Percentiles rank a stretch among this genome's conserved stretches.
phyloP scores from a whole-genome alignment of 2,329 filamentous ascomycete species.

The Domatiomyces catenatus region DNA sequence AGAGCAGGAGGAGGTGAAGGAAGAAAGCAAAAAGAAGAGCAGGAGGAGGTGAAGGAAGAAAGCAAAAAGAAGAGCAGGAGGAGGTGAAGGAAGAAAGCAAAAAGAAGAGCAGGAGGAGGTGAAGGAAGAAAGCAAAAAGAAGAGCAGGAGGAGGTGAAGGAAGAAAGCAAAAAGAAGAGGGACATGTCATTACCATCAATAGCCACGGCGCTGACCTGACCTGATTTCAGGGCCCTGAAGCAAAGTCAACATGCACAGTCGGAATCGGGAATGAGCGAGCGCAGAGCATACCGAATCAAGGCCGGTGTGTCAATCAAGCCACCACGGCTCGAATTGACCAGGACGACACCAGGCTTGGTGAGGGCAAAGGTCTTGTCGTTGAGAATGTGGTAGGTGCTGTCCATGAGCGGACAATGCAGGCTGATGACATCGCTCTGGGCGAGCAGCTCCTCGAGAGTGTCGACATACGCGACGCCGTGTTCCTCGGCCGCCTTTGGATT shows the following conservation, averaged over 20 bases:
- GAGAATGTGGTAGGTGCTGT: slow-evolving; percentile 45
- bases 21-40: neutral
- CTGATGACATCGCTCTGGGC: slow-evolving; percentile 44
- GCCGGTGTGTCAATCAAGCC: slow-evolving; percentile 45
- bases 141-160: neutral
- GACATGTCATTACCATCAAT: slow-evolving; percentile 34
- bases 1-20: neutral
- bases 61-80: too few relatives aligned
- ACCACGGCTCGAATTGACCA: slow-evolving; percentile 54
- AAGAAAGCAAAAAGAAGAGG: neutral
- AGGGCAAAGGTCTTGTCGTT: slow-evolving; percentile 35
- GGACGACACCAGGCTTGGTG: slow-evolving; percentile 45
- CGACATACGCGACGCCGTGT: slow-evolving; percentile 34
- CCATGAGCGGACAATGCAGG: slow-evolving; percentile 49
- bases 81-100: too few relatives aligned
- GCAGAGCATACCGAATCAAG: slow-evolving; percentile 30
- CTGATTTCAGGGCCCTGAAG: slow-evolving; percentile 38
- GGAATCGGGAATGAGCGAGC: neutral
- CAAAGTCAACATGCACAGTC: neutral
- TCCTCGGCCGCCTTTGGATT: slow-evolving; percentile 31
- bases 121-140: neutral
- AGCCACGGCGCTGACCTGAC: slow-evolving; percentile 46
- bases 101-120: too few relatives aligned
- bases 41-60: neutral
- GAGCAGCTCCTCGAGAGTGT: slow-evolving; percentile 38